A percentile compares a stretch with the other conserved stretches of the same genome.
Conservation (phyloP, 805 yeast genomes). For the Hanseniaspora jakobsenii region DNA sequence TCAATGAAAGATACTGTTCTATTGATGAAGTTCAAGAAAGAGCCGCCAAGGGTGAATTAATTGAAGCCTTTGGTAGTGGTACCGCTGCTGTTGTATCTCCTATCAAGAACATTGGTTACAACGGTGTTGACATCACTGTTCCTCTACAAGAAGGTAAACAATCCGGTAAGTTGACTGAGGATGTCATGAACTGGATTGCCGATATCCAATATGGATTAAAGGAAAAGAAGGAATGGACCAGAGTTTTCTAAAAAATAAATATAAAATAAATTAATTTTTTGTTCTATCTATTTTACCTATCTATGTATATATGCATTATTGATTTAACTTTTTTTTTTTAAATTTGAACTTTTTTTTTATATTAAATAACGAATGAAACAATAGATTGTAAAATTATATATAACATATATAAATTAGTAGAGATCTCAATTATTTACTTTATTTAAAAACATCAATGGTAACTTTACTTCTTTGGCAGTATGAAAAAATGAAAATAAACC, state of each 20-base stretch:
- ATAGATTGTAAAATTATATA: no score
- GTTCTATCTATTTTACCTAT: no score
- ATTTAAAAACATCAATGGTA: no score
- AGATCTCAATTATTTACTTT: background rate
- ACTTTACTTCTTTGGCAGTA: no score
- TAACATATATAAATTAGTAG: background rate
- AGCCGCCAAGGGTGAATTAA: conserved; percentile 66
- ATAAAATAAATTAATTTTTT: background rate
- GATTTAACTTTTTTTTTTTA: no score
- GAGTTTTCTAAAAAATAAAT: conserved; percentile 21
- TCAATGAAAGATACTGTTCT: conserved; percentile 72
- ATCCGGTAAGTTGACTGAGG: conserved; percentile 63
- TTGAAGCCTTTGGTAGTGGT: conserved; percentile 95
- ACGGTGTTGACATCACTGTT: conserved; percentile 57
- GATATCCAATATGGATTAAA: conserved; percentile 82
- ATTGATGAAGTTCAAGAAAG: conserved; percentile 69
- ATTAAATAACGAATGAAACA: background rate
- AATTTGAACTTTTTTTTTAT: no score
- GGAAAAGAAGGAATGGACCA: conserved; percentile 46
- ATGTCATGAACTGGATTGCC: conserved; percentile 73
- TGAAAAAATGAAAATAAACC: no score
- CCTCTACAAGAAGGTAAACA: conserved; percentile 75
- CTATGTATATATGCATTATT: no score
- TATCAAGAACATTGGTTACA: conserved; percentile 74
- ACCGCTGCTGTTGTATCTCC: conserved; percentile 97